Evolutionary conservation across 495 filamentous ascomycete genomes (phyloP).

Genomic region (Aspergillus haitiensis): DNA sequence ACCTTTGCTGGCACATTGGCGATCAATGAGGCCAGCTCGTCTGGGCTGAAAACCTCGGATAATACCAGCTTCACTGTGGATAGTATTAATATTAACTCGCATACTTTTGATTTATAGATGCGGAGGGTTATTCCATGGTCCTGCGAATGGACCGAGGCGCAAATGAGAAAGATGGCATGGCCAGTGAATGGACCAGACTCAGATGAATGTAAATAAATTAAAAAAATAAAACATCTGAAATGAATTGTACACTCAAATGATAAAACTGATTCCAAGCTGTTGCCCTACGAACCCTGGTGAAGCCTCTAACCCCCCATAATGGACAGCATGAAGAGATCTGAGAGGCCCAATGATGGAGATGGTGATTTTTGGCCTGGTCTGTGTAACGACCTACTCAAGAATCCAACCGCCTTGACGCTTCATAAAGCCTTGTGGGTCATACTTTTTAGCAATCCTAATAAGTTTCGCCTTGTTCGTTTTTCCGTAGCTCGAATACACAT

Average conservation of each 20-base stretch:
- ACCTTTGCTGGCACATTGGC: conserved; percentile 32
- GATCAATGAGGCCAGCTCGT: conserved; percentile 30
- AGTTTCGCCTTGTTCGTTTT: conserved; percentile 25
- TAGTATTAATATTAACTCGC: conserved; percentile 34
- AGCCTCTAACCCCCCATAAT: too few relatives aligned
- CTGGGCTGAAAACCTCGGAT: conserved; percentile 28
- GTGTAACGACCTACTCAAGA: neutral
- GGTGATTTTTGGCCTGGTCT: too few relatives aligned
- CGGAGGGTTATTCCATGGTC: neutral
- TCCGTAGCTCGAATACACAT: conserved; percentile 39
- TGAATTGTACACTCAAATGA: too few relatives aligned
- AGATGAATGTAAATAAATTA: too few relatives aligned
- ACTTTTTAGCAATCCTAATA: conserved; percentile 28
- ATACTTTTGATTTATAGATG: conserved; percentile 31
- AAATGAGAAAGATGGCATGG: too few relatives aligned
- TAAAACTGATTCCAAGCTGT: too few relatives aligned
- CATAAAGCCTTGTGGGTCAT: conserved; percentile 32
- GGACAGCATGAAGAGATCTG: too few relatives aligned
- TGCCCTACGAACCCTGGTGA: too few relatives aligned
- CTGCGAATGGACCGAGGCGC: too few relatives aligned
- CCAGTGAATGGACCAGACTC: too few relatives aligned
- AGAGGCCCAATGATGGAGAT: too few relatives aligned
- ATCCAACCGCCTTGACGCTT: conserved; percentile 17
- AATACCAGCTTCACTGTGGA: conserved; percentile 31
- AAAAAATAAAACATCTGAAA: too few relatives aligned